These are phyloP conservation scores for Tolypocladium cylindrosporum DNA, from an alignment of 2,329 filamentous ascomycete species.

Conservation along the genomic window DNA sequence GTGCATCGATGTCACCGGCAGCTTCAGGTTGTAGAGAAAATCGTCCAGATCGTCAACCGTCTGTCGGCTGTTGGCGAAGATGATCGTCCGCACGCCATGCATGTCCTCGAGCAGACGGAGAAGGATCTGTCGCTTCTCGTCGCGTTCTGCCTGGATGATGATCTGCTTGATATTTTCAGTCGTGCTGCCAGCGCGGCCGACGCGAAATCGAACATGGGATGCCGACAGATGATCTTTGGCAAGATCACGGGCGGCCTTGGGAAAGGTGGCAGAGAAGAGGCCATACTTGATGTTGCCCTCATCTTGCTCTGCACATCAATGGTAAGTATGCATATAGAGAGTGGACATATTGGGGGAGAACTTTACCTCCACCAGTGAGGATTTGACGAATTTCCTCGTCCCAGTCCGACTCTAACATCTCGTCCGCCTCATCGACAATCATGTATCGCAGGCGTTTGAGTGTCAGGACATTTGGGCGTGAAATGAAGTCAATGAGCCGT, in stretches of 20 bases:
- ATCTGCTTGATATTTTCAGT: slow-evolving; percentile 76
- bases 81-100: slow-evolving; percentile 66
- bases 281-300: slow-evolving; percentile 59
- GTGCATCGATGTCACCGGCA: slow-evolving; percentile 86
- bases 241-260: slow-evolving; percentile 64
- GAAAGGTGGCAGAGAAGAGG: slow-evolving; percentile 94
- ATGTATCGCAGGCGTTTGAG: slow-evolving; percentile 69
- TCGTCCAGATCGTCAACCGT: slow-evolving; percentile 80
- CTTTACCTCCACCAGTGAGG: slow-evolving; percentile 68
- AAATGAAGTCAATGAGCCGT: slow-evolving; percentile 75
- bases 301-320: slow-evolving; percentile 52
- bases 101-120: slow-evolving; percentile 62
- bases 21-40: slow-evolving; percentile 65
- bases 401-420: slow-evolving; percentile 78
- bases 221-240: slow-evolving; percentile 66
- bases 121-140: slow-evolving; percentile 60
- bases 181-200: slow-evolving; percentile 77
- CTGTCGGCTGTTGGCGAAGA: slow-evolving; percentile 80
- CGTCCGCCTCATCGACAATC: slow-evolving; percentile 90
- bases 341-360: background rate
- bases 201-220: slow-evolving; percentile 69
- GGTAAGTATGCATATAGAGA: background rate
- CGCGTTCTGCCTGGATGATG: slow-evolving; percentile 55
- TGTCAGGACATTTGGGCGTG: slow-evolving; percentile 56
- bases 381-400: slow-evolving; percentile 64